phyloP scores from a whole-genome alignment of 1,139 yeast species.

The Suhomyces guaymorum region DNA sequence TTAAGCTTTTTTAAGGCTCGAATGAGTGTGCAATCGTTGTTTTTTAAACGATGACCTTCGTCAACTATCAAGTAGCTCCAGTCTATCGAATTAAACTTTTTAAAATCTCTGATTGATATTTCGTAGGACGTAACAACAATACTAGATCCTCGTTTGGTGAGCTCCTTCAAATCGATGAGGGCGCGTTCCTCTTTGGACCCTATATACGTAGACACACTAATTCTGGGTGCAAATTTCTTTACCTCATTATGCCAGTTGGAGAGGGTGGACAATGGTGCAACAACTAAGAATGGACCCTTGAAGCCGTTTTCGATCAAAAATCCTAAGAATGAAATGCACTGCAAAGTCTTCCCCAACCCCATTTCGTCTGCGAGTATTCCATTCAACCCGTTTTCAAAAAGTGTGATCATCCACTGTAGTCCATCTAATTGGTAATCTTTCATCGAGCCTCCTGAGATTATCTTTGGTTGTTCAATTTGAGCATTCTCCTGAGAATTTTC shows the following conservation, averaged over 20 bases:
- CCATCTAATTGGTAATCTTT: constrained; percentile 90
- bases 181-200: constrained; percentile 63
- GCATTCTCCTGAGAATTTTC: constrained; percentile 23
- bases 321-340: constrained; percentile 75
- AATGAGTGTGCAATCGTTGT: constrained; percentile 74
- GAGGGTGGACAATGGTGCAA: constrained; percentile 85
- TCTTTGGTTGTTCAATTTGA: constrained; percentile 55
- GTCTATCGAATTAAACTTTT: constrained; percentile 46
- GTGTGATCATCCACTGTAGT: constrained; percentile 82
- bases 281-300: constrained; percentile 79
- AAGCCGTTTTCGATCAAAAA: constrained; percentile 79
- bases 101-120: constrained; percentile 66
- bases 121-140: constrained; percentile 84
- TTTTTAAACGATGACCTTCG: constrained; percentile 91
- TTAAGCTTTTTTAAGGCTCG: constrained; percentile 65
- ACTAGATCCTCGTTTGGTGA: constrained; percentile 20
- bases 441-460: constrained; percentile 66
- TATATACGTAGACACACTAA: constrained; percentile 64
- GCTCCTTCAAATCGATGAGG: constrained; percentile 27
- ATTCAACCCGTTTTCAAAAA: constrained; percentile 90
- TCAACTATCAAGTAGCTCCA: constrained; percentile 94
- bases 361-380: constrained; percentile 96
- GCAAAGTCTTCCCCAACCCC: constrained; percentile 94
- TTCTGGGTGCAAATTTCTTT: constrained; percentile 66
- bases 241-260: constrained; percentile 84